These are phyloP conservation scores for Vairimorpha apis DNA, from an alignment of 371 early-diverging fungal genomes.

Conservation along the genomic window DNA sequence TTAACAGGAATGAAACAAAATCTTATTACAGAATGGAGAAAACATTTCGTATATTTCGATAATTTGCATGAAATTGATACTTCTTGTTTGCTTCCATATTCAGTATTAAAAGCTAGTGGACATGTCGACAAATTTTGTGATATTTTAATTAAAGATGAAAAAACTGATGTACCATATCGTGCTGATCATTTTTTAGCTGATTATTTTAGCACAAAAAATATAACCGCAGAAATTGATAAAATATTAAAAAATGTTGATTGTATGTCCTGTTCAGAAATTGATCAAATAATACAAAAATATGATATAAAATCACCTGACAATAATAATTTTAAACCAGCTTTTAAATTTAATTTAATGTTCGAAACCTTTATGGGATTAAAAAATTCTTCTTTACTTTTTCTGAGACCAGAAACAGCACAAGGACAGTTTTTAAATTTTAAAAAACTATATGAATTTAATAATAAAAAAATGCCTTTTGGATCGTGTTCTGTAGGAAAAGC, in stretches of 20 bases:
- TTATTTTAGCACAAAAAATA: constrained; percentile 75
- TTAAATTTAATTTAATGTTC: constrained; percentile 98
- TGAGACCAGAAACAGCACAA: constrained; percentile 99
- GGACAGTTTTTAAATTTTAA: constrained; percentile 98
- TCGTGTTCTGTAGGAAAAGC: constrained; percentile 93
- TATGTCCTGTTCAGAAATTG: constrained; percentile 67
- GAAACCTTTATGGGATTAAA: constrained; percentile 92
- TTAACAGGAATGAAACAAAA: constrained; percentile 87
- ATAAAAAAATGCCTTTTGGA: constrained; percentile 94
- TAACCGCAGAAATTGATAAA: constrained; percentile 71
- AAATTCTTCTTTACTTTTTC: constrained; percentile 71
- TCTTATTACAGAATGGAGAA: constrained; percentile 80
- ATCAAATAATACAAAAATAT: constrained; percentile 73
- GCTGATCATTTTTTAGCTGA: constrained; percentile 94
- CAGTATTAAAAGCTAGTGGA: constrained; percentile 94
- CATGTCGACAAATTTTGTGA: constrained; percentile 98
- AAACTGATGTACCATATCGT: constrained; percentile 80
- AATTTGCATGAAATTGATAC: constrained; percentile 96
- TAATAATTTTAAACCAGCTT: constrained; percentile 74
- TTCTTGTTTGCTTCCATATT: constrained; percentile 86
- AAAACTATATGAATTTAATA: constrained; percentile 86
- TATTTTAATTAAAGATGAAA: constrained; percentile 82
- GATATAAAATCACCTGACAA: constrained; percentile 70
- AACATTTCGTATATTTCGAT: constrained; percentile 92
- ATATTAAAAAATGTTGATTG: constrained; percentile 64